A percentile compares a stretch with the other conserved stretches of the same genome.
phyloP scores from a whole-genome alignment of 1,139 yeast species.

The Blastobotrys capitulatus region DNA sequence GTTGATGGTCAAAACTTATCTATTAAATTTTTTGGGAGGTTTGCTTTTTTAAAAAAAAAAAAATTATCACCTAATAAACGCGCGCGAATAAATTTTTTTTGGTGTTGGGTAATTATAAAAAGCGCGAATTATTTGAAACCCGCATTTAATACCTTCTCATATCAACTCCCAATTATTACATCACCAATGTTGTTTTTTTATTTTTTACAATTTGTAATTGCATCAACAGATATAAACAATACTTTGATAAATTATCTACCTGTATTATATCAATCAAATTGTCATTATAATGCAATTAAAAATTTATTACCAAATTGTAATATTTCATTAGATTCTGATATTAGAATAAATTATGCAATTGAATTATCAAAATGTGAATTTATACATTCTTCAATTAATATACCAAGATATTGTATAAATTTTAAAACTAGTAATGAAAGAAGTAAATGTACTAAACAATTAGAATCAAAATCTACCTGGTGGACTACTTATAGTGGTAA shows the following conservation, averaged over 20 bases:
- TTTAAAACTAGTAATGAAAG: background rate
- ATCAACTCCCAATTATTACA: too few species aligned
- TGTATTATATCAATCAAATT: conserved; percentile 19
- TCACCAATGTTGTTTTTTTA: background rate
- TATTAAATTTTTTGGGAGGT: background rate
- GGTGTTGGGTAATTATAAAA: background rate
- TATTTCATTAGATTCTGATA: conserved; percentile 12
- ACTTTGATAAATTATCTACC: conserved; percentile 12
- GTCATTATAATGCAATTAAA: conserved; percentile 23
- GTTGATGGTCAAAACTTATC: background rate
- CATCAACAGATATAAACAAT: conserved; percentile 15
- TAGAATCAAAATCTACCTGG: conserved; percentile 33
- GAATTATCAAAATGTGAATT: conserved; percentile 33
- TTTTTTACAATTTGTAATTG: too few species aligned
- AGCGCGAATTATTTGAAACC: background rate
- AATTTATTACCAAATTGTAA: conserved; percentile 25
- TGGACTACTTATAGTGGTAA: conserved; percentile 39
- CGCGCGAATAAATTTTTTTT: background rate
- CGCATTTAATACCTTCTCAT: too few species aligned
- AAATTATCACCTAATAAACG: background rate
- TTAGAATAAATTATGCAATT: conserved; percentile 26
- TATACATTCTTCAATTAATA: conserved; percentile 20
- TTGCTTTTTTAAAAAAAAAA: background rate
- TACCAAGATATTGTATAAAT: background rate
- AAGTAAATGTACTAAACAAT: conserved; percentile 23